Evolutionary conservation across 2,329 filamentous ascomycete species (phyloP), one percentile per base, ranked within the genome.

Genomic region (Beauveria pseudobassiana): DNA sequence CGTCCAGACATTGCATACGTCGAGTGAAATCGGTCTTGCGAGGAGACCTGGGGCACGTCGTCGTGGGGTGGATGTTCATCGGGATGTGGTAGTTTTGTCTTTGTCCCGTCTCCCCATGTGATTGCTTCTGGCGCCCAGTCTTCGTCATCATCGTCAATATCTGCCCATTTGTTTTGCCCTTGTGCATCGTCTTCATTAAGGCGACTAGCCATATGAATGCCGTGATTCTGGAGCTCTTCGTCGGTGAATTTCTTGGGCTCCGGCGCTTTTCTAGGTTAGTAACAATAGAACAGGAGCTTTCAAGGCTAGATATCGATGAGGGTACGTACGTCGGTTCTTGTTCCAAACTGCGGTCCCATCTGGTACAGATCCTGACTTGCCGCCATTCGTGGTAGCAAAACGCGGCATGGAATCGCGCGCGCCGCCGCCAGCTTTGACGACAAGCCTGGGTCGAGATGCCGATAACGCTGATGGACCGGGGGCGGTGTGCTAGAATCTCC

Each of bases 131-230:
- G 90, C 16, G 87, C 88, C 89, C 90, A 93, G 69, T 93, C 90
- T 43, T 95, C 91, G 69, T 93, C 89, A 65, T 95, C 90, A 62
- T 95, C 91, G 64, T 95, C 91, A 63, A 93, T 93, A 70, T 96
- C 91, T 26, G 90, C 91, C 91, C 91, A 96, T 72, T 93, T 93
- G 38, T 87, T 86, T 68, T 92, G 88, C 63, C 89, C 89, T 62
- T 85, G 84, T 59, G 80, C 74, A 70, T 92, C 89, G 66, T 93
- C 89, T 55, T 88, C 83, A 65, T 91, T 87, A 62, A 95, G 77
- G 67, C 91, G 87, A 68, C 83, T 91, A 62, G 90, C 89, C 75
- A 96, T 83, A 71, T 95, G 91, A 69, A 95, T 95, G 38, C 91
- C 90, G 73, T 90, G 92, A 71, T 91, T 90, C 72, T 91, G 89